Evolutionary conservation across 164 flowering plant genomes (phyloP).

Genomic region (Vitis cinerea): DNA sequence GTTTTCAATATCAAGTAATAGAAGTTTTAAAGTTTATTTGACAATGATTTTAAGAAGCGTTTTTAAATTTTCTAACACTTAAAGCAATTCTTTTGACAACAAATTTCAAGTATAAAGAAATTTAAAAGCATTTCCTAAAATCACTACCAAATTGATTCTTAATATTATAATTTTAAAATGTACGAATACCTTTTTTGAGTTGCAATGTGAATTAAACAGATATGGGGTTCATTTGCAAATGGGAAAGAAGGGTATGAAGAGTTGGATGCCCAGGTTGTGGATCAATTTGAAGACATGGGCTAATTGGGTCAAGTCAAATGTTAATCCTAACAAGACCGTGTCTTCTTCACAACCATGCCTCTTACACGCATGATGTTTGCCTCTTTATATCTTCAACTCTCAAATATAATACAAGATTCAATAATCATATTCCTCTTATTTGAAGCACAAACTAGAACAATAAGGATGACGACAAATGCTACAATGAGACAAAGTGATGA

Average conservation of each 20-base stretch:
- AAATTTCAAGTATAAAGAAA: too few relatives aligned
- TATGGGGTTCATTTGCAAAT: conserved; percentile 89
- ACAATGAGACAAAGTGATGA: conserved; percentile 69
- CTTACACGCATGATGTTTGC: conserved; percentile 73
- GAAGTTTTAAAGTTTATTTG: too few relatives aligned
- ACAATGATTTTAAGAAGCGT: too few relatives aligned
- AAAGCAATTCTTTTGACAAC: too few relatives aligned
- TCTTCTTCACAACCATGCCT: conserved; percentile 87
- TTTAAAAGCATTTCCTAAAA: too few relatives aligned
- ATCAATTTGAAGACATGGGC: conserved; percentile 85
- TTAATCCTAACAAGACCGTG: conserved; percentile 71
- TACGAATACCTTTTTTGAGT: neutral
- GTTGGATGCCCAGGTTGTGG: conserved; percentile 54
- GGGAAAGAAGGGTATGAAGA: conserved; percentile 78
- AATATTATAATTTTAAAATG: neutral
- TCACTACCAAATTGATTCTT: too few relatives aligned
- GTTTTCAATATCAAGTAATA: too few relatives aligned
- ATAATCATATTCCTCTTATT: neutral
- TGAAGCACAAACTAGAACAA: conserved; percentile 69
- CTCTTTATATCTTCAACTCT: conserved; percentile 2
- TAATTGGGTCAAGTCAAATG: conserved; percentile 76
- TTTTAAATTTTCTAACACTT: too few relatives aligned
- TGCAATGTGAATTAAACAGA: conserved; percentile 20
- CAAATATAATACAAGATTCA: neutral
- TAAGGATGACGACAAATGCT: conserved; percentile 68